Percentiles rank a stretch among this genome's conserved stretches.
These are phyloP conservation scores for Pulicaria dysenterica DNA, from an alignment of 129 eudicot species.

Conservation along the genomic window DNA sequence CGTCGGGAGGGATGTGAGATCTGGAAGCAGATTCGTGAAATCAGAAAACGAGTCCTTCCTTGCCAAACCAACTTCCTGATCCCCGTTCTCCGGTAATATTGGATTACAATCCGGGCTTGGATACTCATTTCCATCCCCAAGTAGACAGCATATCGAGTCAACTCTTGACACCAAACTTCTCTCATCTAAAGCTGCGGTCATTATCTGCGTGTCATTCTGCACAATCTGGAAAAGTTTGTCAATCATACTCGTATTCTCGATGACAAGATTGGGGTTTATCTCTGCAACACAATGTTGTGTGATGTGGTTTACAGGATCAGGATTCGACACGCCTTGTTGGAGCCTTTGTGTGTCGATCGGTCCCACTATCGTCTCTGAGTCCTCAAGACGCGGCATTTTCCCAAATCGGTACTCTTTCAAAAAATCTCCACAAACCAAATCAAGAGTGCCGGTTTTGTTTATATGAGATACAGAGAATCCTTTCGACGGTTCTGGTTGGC, in stretches of 20 bases:
- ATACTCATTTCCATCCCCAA: conserved; percentile 21
- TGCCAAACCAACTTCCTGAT: conserved; percentile 22
- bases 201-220: conserved; percentile 40
- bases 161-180: conserved; percentile 52
- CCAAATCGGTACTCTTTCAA: background rate
- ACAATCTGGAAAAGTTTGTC: conserved; percentile 49
- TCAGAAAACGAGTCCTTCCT: conserved; percentile 61
- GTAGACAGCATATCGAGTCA: conserved; percentile 54
- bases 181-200: conserved; percentile 47
- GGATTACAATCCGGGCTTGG: background rate
- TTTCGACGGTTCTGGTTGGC: conserved; percentile 14
- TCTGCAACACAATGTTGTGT: conserved; percentile 47
- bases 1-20: too few relatives aligned
- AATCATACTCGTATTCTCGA: conserved; percentile 14
- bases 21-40: conserved; percentile 52
- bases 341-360: conserved; percentile 35
- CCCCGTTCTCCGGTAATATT: too few relatives aligned
- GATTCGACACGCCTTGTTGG: conserved; percentile 43
- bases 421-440: conserved; percentile 9
- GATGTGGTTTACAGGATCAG: conserved; percentile 55
- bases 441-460: background rate
- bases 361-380: conserved; percentile 30
- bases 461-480: background rate
- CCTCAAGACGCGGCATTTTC: conserved; percentile 1
- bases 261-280: conserved; percentile 28